Evolutionary conservation across 1,284 basidiomycete species (phyloP).

Genomic region (Sanghuangporus weigelae): DNA sequence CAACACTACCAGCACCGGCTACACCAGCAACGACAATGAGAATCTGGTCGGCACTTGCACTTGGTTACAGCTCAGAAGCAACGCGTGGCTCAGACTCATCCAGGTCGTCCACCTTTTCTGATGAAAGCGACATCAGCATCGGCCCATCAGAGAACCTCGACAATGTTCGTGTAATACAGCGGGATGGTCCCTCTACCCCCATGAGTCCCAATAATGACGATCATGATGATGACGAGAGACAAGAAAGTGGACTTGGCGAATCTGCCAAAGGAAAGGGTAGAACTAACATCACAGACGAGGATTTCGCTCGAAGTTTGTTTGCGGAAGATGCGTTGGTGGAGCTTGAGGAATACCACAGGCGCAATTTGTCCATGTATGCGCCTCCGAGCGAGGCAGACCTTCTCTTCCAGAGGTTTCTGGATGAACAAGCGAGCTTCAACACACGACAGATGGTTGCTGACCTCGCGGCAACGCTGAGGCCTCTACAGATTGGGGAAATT

Average conservation of each 20-base stretch:
- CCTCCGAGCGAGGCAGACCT: not conserved
- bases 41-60: not conserved
- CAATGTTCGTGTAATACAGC: too few relatives aligned
- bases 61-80: not conserved
- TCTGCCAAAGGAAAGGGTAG: conserved; percentile 3
- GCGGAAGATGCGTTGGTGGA: conserved; percentile 1
- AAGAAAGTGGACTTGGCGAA: not conserved
- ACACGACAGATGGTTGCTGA: not conserved
- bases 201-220: too few relatives aligned
- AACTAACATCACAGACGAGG: not conserved
- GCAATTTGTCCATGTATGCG: not conserved
- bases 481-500: not conserved
- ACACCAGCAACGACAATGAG: not conserved
- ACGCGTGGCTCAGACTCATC: not conserved
- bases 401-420: not conserved
- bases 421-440: not conserved
- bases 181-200: too few relatives aligned
- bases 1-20: not conserved
- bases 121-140: not conserved
- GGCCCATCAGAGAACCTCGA: not conserved
- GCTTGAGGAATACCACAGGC: not conserved
- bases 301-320: conserved; percentile 5
- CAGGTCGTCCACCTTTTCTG: not conserved
- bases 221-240: not conserved
- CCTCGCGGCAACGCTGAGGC: not conserved